These are phyloP conservation scores for Orbilia quercus DNA, from an alignment of 2,329 filamentous ascomycete genomes.

Conservation along the genomic window DNA sequence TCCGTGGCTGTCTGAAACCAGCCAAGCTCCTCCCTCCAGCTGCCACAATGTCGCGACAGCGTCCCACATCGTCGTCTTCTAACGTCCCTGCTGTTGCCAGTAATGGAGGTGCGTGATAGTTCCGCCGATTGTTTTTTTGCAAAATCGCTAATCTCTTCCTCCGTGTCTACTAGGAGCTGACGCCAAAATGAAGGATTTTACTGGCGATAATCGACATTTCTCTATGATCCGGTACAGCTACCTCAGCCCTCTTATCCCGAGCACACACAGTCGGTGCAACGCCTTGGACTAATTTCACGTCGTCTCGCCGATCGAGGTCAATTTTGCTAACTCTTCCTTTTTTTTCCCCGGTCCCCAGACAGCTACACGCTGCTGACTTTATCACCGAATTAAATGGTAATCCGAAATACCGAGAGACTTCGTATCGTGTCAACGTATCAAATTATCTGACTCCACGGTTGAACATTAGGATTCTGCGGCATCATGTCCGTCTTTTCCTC, in stretches of 20 bases:
- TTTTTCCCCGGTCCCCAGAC: slow-evolving; percentile 58
- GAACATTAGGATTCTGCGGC: slow-evolving; percentile 77
- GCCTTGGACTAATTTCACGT: slow-evolving; percentile 22
- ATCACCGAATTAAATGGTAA: slow-evolving; percentile 84
- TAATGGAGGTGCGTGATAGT: slow-evolving; percentile 41
- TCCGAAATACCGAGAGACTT: background rate
- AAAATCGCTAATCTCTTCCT: slow-evolving; percentile 12
- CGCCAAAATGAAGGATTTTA: slow-evolving; percentile 57
- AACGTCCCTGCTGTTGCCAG: slow-evolving; percentile 10
- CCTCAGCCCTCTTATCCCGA: slow-evolving; percentile 7
- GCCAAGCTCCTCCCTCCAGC: slow-evolving; percentile 12
- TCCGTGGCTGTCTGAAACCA: slow-evolving; percentile 9
- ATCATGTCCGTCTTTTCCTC: slow-evolving; percentile 97
- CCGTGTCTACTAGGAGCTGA: slow-evolving; percentile 43
- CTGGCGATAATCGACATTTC: slow-evolving; percentile 58
- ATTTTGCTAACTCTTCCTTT: slow-evolving; percentile 21
- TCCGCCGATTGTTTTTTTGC: background rate
- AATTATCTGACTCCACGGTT: slow-evolving; percentile 22
- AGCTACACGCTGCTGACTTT: slow-evolving; percentile 80
- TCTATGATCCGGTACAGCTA: slow-evolving; percentile 65
- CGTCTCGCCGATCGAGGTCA: slow-evolving; percentile 18
- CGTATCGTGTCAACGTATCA: background rate
- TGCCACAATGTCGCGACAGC: slow-evolving; percentile 51
- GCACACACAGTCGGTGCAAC: background rate
- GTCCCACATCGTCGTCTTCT: slow-evolving; percentile 33